Conservation (phyloP, 495 filamentous ascomycete genomes). For the Penicillium flavigenum region DNA sequence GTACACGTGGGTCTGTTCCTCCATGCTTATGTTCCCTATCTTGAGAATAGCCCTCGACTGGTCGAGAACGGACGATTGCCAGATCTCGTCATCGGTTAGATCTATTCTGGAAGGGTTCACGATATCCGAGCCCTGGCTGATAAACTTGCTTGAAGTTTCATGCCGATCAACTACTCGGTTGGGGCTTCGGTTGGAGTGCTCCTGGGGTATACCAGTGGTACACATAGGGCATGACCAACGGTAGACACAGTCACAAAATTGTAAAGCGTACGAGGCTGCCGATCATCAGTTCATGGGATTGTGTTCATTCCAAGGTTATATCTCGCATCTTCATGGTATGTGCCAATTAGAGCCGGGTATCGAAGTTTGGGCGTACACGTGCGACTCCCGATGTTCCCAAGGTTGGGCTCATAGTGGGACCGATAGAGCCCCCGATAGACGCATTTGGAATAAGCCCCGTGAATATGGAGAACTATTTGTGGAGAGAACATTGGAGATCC, state of each 20-base stretch:
- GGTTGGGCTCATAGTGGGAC: background rate
- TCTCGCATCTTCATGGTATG: background rate
- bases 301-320: constrained; percentile 6
- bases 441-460: constrained; percentile 14
- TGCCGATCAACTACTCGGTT: constrained; percentile 10
- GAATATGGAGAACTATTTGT: background rate
- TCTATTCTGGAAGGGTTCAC: background rate
- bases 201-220: constrained; percentile 4
- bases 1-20: constrained; percentile 1
- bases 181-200: background rate
- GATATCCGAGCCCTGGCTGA: background rate
- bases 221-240: background rate
- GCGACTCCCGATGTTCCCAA: background rate
- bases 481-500: background rate
- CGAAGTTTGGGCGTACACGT: background rate
- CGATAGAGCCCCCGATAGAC: constrained; percentile 6
- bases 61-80: background rate
- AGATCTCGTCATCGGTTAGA: background rate
- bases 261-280: constrained; percentile 9
- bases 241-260: background rate
- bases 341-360: background rate
- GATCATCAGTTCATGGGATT: constrained; percentile 4
- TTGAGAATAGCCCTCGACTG: background rate
- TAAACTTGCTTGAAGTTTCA: background rate
- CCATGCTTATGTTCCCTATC: background rate